These are phyloP conservation scores for Cardamine occulta DNA, from an alignment of 345 rosid genomes.

Conservation along the genomic window DNA sequence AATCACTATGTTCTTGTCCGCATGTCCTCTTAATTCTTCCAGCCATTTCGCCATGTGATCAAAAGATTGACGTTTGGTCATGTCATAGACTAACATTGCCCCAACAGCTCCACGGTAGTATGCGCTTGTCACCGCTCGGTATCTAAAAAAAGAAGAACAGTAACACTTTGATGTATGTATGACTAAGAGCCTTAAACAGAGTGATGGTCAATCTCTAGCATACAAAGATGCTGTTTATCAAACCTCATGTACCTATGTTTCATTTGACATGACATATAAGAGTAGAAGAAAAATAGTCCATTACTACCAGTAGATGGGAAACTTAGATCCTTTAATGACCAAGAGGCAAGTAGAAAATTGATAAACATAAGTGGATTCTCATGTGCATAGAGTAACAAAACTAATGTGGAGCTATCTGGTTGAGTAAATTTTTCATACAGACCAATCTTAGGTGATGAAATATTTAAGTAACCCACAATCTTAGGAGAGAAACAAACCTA, in stretches of 20 bases:
- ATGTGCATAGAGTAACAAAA: background rate
- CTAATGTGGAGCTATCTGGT: background rate
- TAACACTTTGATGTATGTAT: background rate
- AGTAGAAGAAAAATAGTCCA: too few relatives aligned
- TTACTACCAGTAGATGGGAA: background rate
- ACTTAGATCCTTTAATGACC: background rate
- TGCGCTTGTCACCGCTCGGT: conserved; percentile 87
- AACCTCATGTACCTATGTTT: too few relatives aligned
- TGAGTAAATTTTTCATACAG: background rate
- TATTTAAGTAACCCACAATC: background rate
- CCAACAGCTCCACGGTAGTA: conserved; percentile 86
- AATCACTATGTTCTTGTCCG: conserved; percentile 78
- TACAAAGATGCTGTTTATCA: too few relatives aligned
- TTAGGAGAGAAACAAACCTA: background rate
- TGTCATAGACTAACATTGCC: conserved; percentile 83
- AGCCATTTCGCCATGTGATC: conserved; percentile 88
- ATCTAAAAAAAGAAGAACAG: conserved; percentile 45
- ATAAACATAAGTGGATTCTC: background rate
- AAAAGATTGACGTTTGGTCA: conserved; percentile 86
- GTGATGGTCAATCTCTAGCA: too few relatives aligned
- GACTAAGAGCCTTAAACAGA: background rate
- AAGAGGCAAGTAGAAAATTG: background rate
- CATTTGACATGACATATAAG: too few relatives aligned
- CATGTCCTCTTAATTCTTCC: conserved; percentile 81
- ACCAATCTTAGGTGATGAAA: background rate